Conservation (phyloP, 192 early-diverging fungal species). For the Pecoramyces ruminantium region DNA sequence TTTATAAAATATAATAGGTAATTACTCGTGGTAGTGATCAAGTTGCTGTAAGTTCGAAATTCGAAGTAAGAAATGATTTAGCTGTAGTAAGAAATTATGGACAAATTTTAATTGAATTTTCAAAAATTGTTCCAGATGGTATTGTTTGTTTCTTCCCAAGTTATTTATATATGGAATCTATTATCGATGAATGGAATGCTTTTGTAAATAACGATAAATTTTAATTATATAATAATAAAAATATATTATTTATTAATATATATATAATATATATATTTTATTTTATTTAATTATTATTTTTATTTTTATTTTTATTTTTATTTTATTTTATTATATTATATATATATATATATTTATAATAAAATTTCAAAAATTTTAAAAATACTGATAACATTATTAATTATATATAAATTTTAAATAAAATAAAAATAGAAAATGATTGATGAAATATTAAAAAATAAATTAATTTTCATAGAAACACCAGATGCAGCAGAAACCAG, state of each 20-base stretch:
- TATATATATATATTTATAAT: not conserved
- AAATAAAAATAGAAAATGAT: conserved; percentile 86
- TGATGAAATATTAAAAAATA: conserved; percentile 85
- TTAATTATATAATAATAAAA: not conserved
- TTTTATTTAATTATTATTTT: too few relatives aligned
- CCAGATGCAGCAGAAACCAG: conserved; percentile 96
- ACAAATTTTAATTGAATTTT: conserved; percentile 85
- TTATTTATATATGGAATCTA: conserved; percentile 97
- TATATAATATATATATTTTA: too few relatives aligned
- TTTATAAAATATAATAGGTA: conserved; percentile 29
- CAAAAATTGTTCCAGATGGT: conserved; percentile 88
- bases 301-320: too few relatives aligned
- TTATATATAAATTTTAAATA: too few relatives aligned
- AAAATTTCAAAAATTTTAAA: too few relatives aligned
- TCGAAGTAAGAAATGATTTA: conserved; percentile 95
- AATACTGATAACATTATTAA: too few relatives aligned
- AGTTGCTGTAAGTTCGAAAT: conserved; percentile 91
- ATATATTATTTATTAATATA: too few relatives aligned
- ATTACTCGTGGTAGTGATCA: conserved; percentile 97
- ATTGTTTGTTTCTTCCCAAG: conserved; percentile 96
- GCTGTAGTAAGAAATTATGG: conserved; percentile 98
- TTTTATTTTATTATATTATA: too few relatives aligned
- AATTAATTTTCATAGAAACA: conserved; percentile 98
- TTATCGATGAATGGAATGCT: conserved; percentile 96
- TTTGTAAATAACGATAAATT: conserved; percentile 33